phyloP scores from a whole-genome alignment of 305 asterid species.

The Monarda citriodora region DNA sequence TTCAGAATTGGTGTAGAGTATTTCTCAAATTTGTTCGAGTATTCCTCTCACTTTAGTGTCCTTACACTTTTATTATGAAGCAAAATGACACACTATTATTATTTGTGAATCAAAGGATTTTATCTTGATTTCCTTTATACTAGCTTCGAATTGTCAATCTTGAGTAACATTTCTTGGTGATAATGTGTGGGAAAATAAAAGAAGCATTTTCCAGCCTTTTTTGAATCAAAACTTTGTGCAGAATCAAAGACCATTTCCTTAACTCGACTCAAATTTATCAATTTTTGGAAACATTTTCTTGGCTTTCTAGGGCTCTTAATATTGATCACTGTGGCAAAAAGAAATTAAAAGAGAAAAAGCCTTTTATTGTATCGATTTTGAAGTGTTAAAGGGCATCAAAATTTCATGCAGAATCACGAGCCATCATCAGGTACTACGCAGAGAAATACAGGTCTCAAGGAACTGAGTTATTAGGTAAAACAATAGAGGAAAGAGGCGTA shows the following conservation, averaged over 20 bases:
- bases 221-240: no score
- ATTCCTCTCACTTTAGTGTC: no score
- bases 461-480: conserved; percentile 33
- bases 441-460: conserved; percentile 54
- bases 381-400: not conserved
- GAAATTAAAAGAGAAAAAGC: no score
- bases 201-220: no score
- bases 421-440: conserved; percentile 44
- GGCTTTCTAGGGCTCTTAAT: not conserved
- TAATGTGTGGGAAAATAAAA: no score
- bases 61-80: not conserved
- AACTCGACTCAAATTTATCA: not conserved
- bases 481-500: conserved; percentile 37
- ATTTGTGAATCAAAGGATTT: not conserved
- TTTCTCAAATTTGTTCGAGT: not conserved
- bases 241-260: no score
- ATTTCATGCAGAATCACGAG: conserved; percentile 42
- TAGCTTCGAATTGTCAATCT: no score
- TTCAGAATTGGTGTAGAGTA: not conserved
- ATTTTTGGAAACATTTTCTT: not conserved
- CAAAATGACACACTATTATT: not conserved
- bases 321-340: no score
- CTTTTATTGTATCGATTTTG: not conserved
- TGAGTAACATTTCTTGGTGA: no score
- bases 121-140: not conserved